Base-by-base conservation (phyloP, 768 basidiomycete species). In the Saitozyma sp. region DNA sequence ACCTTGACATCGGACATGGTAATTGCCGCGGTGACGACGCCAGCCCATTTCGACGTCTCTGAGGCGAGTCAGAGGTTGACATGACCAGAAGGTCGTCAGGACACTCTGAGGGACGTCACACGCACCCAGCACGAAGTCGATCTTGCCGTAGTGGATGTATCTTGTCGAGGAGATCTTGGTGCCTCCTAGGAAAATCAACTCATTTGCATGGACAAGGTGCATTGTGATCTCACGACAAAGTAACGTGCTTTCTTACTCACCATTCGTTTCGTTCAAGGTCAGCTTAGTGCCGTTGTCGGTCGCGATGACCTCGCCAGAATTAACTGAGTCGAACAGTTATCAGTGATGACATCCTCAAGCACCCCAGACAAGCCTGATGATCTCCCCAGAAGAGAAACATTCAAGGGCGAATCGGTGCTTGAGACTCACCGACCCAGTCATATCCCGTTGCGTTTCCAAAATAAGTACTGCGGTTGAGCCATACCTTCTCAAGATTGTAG, bases 121-220 rank as follows among this genome's bases (percentile, higher is more conserved):
- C 65, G 51, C 19, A 67, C 68, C 59, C 29, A 70, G 60, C 3
- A 64, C 63, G 37, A 74, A 71, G 53, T 74, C 70, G 69, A 92
- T 84, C 14, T 82, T 86, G 42, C 91, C 91, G 68, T 92, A 92
- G 77, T 91, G 87, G 4, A 92, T 79, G 74, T 91, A 92, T 50
- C 86, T 85, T 1, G 91, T 92, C 20, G 88, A 88, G 5, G 88
- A 89, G 52, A 93, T 68, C 49, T 88, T 84, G 6, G 88, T 92
- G 17, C 92, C 91, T 40, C 88, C 72, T 62, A 39, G 29, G 29
- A 29, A 29, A 29, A 29, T 29, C 29, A 29, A 59, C 54, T 38
- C 37, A 39, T 29, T 29, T 29, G 29, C 29, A 29, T 29, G 29
- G 29, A 29, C 29, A 29, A 29, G 29, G 29, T 29, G 29, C 29